Base-by-base conservation (phyloP, 768 basidiomycete species). In the Podaxis rugospora region DNA sequence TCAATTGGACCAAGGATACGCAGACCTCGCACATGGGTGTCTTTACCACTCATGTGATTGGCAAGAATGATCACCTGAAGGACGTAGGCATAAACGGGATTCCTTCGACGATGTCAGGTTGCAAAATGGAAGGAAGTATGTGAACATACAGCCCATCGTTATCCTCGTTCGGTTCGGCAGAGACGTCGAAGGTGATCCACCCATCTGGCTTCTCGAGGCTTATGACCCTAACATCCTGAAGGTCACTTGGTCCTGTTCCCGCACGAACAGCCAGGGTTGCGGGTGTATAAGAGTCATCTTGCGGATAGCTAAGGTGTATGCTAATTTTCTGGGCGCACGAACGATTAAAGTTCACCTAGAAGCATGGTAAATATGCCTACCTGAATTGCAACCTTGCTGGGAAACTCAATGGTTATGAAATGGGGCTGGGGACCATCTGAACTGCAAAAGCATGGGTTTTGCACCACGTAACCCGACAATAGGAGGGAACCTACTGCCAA, bases 11-110 rank as follows among this genome's bases (percentile, higher is more conserved):
- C 96, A 57, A 93, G 84, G n/a, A 98, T 82, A 37, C 81, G 86
- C 42, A 98, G 74, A 3, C 96, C 95, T 11, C 97, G 86, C 16
- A 99, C 92, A 75, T 99, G 97, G 7, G 97, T 98, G 74, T 99
- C 97, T 71, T 98, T 98, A 5, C 97, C 97, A 67, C 95, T 98
- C 88, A 97, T 90, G 70, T 98, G 95, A 70, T 98, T 99, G 21
- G 90, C 87, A 13, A 94, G 80, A 52, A 99, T 83, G 61, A 95
- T 88, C 46, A 98, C 80, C 71, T 98, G 94, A 2, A 99, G 74
- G 9, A 98, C 85, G 68, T 96, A 95, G 1, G 93, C 92, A 64
- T 90, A 85, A 11, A 98, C 84, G 0, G 94, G 90, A 70, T 89
- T 92, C 61, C 95, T 96, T 67, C 40, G 25, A 14, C 11, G 36